A percentile compares a stretch with the other conserved stretches of the same genome.
Conservation (phyloP, 208 protist species). For the Tetramitus jugosus region DNA sequence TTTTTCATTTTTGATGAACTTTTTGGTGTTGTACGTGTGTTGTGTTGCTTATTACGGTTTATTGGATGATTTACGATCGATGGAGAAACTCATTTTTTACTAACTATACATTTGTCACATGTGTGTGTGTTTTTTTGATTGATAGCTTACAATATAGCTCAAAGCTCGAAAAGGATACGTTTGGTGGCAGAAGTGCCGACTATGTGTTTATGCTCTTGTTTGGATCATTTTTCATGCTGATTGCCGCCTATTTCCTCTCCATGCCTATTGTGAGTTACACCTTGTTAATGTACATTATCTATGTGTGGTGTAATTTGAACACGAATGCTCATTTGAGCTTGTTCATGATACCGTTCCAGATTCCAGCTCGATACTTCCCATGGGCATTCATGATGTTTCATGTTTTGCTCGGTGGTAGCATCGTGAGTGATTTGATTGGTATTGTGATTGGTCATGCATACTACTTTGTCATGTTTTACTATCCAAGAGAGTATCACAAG, state of each 20-base stretch:
- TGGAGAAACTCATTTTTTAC: neutral
- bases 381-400: neutral
- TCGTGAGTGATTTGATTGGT: neutral
- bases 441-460: constrained; percentile 2
- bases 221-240: neutral
- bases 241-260: neutral
- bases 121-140: no score
- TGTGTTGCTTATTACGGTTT: no score
- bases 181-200: constrained; percentile 9
- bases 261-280: neutral
- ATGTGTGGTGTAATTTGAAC: constrained; percentile 17
- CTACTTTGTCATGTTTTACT: neutral
- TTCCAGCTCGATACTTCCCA: neutral
- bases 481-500: neutral
- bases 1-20: neutral
- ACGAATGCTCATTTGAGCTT: neutral
- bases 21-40: neutral
- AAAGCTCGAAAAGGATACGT: neutral
- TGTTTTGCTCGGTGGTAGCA: neutral
- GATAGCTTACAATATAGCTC: neutral
- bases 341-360: neutral
- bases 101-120: no score
- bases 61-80: no score
- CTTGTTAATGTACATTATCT: neutral
- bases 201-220: neutral